These are phyloP conservation scores for Coccomyxa sp. DNA, from an alignment of 139 green algal species.

Conservation along the genomic window DNA sequence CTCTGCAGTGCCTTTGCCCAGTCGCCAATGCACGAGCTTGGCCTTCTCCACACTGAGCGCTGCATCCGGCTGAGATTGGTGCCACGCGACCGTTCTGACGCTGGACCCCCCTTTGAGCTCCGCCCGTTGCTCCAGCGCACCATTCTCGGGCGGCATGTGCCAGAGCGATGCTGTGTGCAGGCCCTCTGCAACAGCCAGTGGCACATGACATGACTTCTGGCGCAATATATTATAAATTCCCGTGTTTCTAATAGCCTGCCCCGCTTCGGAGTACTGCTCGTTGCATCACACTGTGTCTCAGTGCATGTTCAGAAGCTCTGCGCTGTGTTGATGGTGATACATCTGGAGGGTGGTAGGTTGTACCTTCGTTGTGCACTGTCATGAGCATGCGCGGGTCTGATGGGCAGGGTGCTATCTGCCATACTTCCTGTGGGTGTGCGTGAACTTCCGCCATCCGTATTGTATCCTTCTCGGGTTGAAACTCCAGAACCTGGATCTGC, in stretches of 20 bases:
- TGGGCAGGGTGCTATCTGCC: conserved; percentile 53
- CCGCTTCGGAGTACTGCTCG: background rate
- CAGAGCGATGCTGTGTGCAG: conserved; percentile 49
- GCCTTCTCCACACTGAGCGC: conserved; percentile 50
- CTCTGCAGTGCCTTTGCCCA: conserved; percentile 3
- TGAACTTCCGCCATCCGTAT: conserved; percentile 29
- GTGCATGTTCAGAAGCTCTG: background rate
- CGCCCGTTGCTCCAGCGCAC: conserved; percentile 25
- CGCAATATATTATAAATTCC: background rate
- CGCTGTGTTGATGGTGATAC: background rate
- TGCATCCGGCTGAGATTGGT: conserved; percentile 21
- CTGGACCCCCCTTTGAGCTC: conserved; percentile 33
- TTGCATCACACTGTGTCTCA: background rate
- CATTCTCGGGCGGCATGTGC: conserved; percentile 9
- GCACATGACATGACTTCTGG: background rate
- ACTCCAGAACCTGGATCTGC: conserved; percentile 65
- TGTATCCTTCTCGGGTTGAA: conserved; percentile 51
- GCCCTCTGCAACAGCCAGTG: conserved; percentile 33
- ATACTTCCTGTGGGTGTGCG: conserved; percentile 59
- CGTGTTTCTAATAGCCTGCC: background rate
- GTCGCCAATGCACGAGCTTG: conserved; percentile 37
- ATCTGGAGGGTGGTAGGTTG: background rate
- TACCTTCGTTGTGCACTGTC: conserved; percentile 62
- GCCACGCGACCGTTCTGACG: conserved; percentile 44
- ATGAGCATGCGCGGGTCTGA: conserved; percentile 27